Conservation (phyloP, 257 asterid genomes). For the Solanum okadae region DNA sequence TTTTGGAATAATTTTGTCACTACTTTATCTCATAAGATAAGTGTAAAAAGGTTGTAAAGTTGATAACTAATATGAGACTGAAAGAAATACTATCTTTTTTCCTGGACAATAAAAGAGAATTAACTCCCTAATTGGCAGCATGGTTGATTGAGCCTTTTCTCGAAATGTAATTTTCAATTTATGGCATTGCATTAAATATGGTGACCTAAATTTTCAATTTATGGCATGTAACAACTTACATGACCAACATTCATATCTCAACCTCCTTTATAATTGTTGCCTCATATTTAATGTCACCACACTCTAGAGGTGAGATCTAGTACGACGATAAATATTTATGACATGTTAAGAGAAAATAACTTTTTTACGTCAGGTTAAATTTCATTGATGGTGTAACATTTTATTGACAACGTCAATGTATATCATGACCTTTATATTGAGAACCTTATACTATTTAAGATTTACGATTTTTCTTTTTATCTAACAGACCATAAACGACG, state of each 20-base stretch:
- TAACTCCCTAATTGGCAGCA: background rate
- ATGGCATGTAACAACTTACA: background rate
- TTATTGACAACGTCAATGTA: background rate
- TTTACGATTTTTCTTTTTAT: background rate
- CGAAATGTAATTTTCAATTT: background rate
- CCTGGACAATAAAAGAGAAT: background rate
- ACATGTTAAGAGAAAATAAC: background rate
- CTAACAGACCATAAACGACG: constrained; percentile 61
- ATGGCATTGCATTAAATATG: background rate
- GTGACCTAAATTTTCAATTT: background rate
- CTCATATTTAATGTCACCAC: background rate
- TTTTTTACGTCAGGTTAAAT: background rate
- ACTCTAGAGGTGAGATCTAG: background rate
- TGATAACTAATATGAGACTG: background rate
- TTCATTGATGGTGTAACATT: fast-evolving
- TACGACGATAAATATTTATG: background rate
- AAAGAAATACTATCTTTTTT: too few relatives aligned
- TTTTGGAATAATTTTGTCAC: background rate
- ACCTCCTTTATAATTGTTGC: background rate
- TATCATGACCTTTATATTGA: background rate
- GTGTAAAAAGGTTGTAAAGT: too few relatives aligned
- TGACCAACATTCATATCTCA: background rate
- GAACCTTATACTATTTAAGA: background rate
- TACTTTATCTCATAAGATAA: too few relatives aligned
- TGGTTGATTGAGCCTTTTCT: background rate